phyloP scores from a whole-genome alignment of 1,139 yeast genomes.

The Taiozyma sp. region DNA sequence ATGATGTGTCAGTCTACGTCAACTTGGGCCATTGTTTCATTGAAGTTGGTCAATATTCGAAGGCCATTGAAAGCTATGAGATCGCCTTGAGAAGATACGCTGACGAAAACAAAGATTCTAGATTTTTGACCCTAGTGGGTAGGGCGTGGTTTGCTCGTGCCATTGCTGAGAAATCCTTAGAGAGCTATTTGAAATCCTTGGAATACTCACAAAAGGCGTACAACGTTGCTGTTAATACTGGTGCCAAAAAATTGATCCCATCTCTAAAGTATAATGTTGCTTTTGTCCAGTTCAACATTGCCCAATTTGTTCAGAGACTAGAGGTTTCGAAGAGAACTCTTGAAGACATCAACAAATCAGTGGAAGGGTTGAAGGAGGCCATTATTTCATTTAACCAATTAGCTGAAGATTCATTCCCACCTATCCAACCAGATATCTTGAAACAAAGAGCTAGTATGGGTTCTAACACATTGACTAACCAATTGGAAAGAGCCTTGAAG shows the following conservation, averaged over 20 bases:
- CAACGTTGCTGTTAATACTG: conserved; percentile 29
- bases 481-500: conserved; percentile 61
- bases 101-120: conserved; percentile 45
- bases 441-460: conserved; percentile 85
- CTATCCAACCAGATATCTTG: conserved; percentile 73
- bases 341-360: conserved; percentile 55
- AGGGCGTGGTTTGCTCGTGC: conserved; percentile 91
- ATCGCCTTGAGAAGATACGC: conserved; percentile 67
- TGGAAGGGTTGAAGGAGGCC: conserved; percentile 57
- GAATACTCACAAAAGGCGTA: conserved; percentile 58
- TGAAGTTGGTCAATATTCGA: conserved; percentile 75
- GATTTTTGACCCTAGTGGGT: conserved; percentile 68
- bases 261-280: conserved; percentile 74
- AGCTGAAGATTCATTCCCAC: conserved; percentile 54
- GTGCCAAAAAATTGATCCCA: conserved; percentile 34
- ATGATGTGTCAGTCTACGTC: conserved; percentile 75
- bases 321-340: conserved; percentile 55
- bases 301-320: conserved; percentile 70
- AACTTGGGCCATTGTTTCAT: conserved; percentile 85
- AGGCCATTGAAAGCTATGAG: conserved; percentile 87
- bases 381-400: conserved; percentile 54
- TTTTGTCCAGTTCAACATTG: conserved; percentile 78
- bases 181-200: conserved; percentile 54
- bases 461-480: conserved; percentile 63
- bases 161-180: conserved; percentile 55